Conservation (phyloP, 768 basidiomycete genomes). For the Postia placenta region DNA sequence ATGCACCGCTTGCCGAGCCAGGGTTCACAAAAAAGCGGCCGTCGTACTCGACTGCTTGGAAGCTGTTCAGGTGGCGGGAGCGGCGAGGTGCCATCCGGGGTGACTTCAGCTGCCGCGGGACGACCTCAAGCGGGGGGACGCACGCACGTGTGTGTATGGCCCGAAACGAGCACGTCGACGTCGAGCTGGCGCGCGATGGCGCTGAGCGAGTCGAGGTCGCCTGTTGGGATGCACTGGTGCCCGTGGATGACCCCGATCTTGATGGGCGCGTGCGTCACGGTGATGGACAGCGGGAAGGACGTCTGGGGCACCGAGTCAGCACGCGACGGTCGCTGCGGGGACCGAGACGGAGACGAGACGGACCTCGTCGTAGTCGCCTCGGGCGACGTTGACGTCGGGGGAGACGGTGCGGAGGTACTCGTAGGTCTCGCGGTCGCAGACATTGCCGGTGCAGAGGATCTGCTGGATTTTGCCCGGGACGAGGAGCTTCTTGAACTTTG, state of each 20-base stretch:
- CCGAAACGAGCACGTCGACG: constrained; percentile 90
- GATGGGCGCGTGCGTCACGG: constrained; percentile 78
- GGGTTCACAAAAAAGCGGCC: constrained; percentile 94
- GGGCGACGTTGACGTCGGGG: constrained; percentile 85
- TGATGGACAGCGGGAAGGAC: constrained; percentile 73
- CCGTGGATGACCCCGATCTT: constrained; percentile 92
- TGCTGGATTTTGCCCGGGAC: constrained; percentile 91
- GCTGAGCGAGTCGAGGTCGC: constrained; percentile 86
- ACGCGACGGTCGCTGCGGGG: too few relatives aligned
- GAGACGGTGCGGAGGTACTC: constrained; percentile 95
- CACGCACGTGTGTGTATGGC: constrained; percentile 88
- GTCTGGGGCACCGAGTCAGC: constrained; percentile 41
- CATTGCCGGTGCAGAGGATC: constrained; percentile 95
- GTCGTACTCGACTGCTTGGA: constrained; percentile 91
- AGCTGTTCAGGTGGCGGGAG: constrained; percentile 37
- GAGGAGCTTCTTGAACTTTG: constrained; percentile 95
- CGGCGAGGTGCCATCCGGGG: background rate
- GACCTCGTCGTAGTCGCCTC: constrained; percentile 96
- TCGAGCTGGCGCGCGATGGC: constrained; percentile 94
- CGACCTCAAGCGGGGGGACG: background rate
- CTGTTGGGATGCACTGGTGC: constrained; percentile 88
- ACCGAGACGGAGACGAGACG: too few relatives aligned
- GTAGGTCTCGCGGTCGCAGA: constrained; percentile 95
- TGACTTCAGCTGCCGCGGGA: background rate
- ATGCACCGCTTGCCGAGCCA: constrained; percentile 92